phyloP scores from a whole-genome alignment of 768 basidiomycete species.

The Kwoniella mangroviensis region DNA sequence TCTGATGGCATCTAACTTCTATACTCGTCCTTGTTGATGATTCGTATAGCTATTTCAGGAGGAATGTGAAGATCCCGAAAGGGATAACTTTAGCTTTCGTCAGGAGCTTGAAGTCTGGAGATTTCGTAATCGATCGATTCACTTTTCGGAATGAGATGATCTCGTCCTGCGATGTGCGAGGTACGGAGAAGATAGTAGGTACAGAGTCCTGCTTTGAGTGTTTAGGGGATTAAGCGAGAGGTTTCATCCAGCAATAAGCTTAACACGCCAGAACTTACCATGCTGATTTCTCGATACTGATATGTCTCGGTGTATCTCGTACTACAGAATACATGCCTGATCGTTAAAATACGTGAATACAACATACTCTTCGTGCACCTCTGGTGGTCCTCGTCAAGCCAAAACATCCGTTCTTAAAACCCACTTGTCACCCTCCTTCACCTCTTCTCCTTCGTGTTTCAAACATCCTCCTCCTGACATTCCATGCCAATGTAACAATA shows the following conservation, averaged over 20 bases:
- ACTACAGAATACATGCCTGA: not conserved
- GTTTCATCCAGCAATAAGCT: too few species aligned
- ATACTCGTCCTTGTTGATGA: not conserved
- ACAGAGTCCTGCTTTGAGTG: too few species aligned
- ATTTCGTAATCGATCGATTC: not conserved
- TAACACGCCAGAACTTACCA: too few species aligned
- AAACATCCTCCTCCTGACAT: constrained; percentile 38
- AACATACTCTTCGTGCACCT: not conserved
- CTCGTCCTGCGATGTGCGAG: not conserved
- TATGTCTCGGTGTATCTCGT: not conserved
- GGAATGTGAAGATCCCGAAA: not conserved
- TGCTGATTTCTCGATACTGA: too few species aligned
- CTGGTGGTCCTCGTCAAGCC: constrained; percentile 15
- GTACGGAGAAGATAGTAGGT: not conserved
- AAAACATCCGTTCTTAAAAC: constrained; percentile 47
- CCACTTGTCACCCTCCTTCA: constrained; percentile 46
- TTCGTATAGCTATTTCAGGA: not conserved
- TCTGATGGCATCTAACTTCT: not conserved
- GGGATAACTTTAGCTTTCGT: not conserved
- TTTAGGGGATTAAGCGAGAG: too few species aligned
- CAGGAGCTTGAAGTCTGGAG: not conserved
- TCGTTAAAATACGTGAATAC: not conserved
- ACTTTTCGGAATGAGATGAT: too few species aligned
- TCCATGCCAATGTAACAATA: constrained; percentile 48
- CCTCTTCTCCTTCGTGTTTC: constrained; percentile 44